A percentile compares a stretch with the other conserved stretches of the same genome.
Evolutionary conservation across 352 stramenopile genomes (phyloP).

Genomic region (Blastocystis sp.): DNA sequence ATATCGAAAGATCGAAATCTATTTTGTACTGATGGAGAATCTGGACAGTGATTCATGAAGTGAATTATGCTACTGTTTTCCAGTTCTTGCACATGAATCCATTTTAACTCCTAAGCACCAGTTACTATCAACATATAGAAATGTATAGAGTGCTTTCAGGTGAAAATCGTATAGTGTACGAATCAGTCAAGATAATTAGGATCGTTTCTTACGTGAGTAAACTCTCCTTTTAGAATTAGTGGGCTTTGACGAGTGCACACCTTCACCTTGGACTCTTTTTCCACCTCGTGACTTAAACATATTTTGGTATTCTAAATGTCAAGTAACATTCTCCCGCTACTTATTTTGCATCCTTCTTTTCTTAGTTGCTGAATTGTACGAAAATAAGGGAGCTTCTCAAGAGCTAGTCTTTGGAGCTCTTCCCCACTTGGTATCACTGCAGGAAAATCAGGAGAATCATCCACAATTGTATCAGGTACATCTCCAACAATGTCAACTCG

Average conservation of each 20-base stretch:
- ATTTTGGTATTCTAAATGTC: slow-evolving; percentile 1
- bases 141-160: no score
- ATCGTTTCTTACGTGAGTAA: not conserved
- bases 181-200: not conserved
- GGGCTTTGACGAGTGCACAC: no score
- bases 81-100: no score
- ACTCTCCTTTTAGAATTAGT: no score
- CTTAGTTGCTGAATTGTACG: not conserved
- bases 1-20: not conserved
- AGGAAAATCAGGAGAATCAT: not conserved
- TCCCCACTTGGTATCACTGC: not conserved
- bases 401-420: not conserved
- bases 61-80: no score
- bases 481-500: not conserved
- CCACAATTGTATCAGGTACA: not conserved
- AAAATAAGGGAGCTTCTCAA: slow-evolving; percentile 37
- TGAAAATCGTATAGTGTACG: not conserved
- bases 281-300: slow-evolving; percentile 36
- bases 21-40: no score
- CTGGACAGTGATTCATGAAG: no score
- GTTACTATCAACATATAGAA: no score
- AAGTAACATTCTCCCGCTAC: not conserved
- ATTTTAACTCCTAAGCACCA: no score
- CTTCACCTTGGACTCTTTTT: no score
- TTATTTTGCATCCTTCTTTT: not conserved